Percentiles rank a stretch among this genome's conserved stretches.
Conservation (phyloP, 2,329 filamentous ascomycete genomes). For the Calonectria honghensis region DNA sequence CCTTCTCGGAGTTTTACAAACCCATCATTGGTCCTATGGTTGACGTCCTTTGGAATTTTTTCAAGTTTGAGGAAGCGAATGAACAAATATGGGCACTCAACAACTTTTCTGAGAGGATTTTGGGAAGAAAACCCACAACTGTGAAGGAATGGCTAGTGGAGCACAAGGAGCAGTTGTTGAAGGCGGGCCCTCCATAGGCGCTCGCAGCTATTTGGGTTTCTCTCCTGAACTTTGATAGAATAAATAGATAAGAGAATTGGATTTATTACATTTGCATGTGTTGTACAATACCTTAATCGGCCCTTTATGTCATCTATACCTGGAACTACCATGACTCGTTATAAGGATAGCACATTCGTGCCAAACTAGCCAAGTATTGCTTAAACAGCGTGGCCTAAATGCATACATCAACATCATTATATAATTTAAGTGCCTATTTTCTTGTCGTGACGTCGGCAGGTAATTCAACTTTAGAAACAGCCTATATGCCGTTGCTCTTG, state of each 20-base stretch:
- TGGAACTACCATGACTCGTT: no score
- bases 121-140: constrained; percentile 14
- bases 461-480: rapidly evolving
- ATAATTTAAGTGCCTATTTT: not conserved
- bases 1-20: constrained; percentile 2
- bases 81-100: constrained; percentile 19
- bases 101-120: constrained; percentile 14
- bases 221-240: not conserved
- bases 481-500: constrained; percentile 78
- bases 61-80: constrained; percentile 27
- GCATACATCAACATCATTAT: no score
- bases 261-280: not conserved
- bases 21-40: not conserved
- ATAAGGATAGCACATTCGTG: no score
- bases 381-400: no score
- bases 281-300: rapidly evolving
- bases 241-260: not conserved
- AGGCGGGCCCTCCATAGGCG: not conserved
- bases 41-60: constrained; percentile 3
- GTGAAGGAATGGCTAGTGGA: constrained; percentile 15
- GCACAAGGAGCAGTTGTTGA: constrained; percentile 17
- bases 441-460: not conserved
- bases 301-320: no score
- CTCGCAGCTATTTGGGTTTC: not conserved
- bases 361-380: no score